These are phyloP conservation scores for Ilyonectria robusta DNA, from an alignment of 2,329 filamentous ascomycete species.

Conservation along the genomic window DNA sequence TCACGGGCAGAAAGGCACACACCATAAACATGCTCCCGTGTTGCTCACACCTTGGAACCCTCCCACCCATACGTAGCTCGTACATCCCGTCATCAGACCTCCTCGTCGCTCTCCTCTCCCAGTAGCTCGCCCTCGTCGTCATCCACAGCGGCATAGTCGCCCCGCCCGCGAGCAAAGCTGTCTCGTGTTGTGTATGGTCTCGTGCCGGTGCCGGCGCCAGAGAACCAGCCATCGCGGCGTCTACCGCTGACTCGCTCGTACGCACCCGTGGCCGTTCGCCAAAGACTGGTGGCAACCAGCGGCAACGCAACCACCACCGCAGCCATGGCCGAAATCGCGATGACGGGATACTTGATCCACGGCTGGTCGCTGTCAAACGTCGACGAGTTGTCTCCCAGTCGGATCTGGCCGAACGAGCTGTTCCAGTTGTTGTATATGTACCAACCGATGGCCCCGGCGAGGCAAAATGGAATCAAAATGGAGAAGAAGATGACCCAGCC, in stretches of 20 bases:
- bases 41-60: constrained; percentile 1
- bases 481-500: constrained; percentile 88
- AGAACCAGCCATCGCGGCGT: constrained; percentile 64
- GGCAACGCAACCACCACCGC: constrained; percentile 76
- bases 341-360: constrained; percentile 87
- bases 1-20: constrained; percentile 3
- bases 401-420: constrained; percentile 91
- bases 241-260: constrained; percentile 66
- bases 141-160: constrained; percentile 91
- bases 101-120: constrained; percentile 94
- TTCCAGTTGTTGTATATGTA: constrained; percentile 89
- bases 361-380: constrained; percentile 78
- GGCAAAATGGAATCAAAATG: constrained; percentile 80
- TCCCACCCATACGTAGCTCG: constrained; percentile 33
- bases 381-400: constrained; percentile 79
- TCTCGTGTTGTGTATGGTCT: constrained; percentile 88
- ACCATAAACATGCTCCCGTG: constrained; percentile 6
- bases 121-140: constrained; percentile 95
- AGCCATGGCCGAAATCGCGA: constrained; percentile 75
- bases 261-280: constrained; percentile 72
- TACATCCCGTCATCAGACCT: constrained; percentile 65
- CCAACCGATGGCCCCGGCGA: constrained; percentile 83
- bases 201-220: constrained; percentile 65
- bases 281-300: constrained; percentile 79
- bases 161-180: constrained; percentile 87